Evolutionary conservation across 179 eudicot genomes (phyloP).

Genomic region (Vitellaria paradoxa): DNA sequence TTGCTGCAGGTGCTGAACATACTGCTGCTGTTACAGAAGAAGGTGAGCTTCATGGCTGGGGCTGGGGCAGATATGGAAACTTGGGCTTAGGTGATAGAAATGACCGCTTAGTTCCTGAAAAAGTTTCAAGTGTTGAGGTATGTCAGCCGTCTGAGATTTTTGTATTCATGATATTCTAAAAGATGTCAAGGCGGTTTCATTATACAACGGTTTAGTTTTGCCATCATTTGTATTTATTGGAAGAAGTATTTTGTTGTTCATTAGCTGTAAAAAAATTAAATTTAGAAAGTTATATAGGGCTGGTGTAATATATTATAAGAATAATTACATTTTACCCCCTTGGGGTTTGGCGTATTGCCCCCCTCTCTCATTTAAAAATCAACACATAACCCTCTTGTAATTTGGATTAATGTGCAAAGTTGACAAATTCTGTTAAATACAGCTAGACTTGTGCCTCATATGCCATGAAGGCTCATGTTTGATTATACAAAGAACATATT

Average conservation of each 20-base stretch:
- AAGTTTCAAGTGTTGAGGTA: conserved; percentile 65
- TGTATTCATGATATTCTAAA: background rate
- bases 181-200: background rate
- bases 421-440: no score
- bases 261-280: conserved; percentile 2
- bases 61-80: conserved; percentile 99
- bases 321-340: no score
- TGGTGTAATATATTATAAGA: background rate
- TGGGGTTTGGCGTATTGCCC: no score
- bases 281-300: background rate
- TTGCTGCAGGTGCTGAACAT: conserved; percentile 99
- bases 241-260: background rate
- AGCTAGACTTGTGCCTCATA: no score
- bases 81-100: conserved; percentile 94
- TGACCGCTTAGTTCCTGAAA: conserved; percentile 79
- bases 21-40: conserved; percentile 95
- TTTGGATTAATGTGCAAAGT: no score
- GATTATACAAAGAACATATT: no score
- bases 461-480: no score
- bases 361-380: no score
- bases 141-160: conserved; percentile 16
- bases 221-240: background rate
- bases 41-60: conserved; percentile 96
- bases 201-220: background rate
- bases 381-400: no score